Evolutionary conservation across 2,329 filamentous ascomycete genomes (phyloP), one percentile per base, ranked within the genome.

Genomic region (Fusarium continuum): DNA sequence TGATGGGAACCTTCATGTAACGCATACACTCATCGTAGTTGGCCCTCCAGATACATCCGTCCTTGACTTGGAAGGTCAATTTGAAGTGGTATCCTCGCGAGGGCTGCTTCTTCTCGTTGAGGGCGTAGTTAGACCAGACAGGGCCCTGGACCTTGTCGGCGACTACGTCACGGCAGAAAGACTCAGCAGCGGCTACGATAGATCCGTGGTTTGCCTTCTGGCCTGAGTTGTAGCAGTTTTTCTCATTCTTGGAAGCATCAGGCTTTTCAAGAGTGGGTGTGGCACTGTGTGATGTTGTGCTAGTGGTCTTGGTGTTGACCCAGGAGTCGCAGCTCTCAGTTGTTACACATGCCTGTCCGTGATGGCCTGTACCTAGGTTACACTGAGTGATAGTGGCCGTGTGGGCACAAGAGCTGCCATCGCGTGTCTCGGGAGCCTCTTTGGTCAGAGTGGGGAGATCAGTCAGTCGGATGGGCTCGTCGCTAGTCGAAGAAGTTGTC

Each of bases 1-100:
- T 68, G 7, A 67, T 65, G 1, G 54, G 57, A n/a, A 70, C 52
- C n/a, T 48, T 43, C 8, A 74, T 48, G 47, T 74, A 72, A 7
- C 60, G 44, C 55, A 63, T 52, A 49, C 72, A 73, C 35, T 67
- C 46, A 32, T 61, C 41, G 6, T 55, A 49, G 43, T 64, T n/a
- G 1, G 40, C 65, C 3, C 10, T 52, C 59, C 58, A 72, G 2
- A 52, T 19, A 52, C 70, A 73, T 2, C 51, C 51, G n/a, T 58
- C 32, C 11, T 44, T 41, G 2, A 67, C 64, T 0, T 8, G 9
- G 20, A 67, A 67, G 4, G 11, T 6, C n/a, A 44, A 6, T 11
- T 34, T 40, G 22, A 66, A 64, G 26, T 64, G 64, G 10, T 64
- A 67, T 17, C 55, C 55, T 0, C 22, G n/a, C 0, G 25, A 16